Percentiles rank a stretch among this genome's conserved stretches.
These are phyloP conservation scores for Fusarium staphyleae DNA, from an alignment of 2,329 filamentous ascomycete genomes.

Conservation along the genomic window DNA sequence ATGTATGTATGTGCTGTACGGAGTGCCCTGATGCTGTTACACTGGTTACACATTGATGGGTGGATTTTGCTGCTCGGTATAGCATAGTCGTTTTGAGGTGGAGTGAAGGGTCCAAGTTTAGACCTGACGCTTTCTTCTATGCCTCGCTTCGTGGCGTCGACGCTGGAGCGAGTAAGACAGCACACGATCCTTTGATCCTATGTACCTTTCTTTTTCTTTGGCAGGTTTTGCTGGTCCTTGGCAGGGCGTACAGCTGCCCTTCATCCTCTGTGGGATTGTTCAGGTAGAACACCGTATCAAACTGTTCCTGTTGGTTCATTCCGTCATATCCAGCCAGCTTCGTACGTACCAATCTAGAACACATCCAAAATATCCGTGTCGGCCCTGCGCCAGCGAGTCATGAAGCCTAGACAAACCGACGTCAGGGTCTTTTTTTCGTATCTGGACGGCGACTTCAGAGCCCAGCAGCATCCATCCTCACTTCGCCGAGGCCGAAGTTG, in stretches of 20 bases:
- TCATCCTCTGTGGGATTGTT: too few species aligned
- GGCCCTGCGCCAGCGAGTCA: conserved; percentile 22
- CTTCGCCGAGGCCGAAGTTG: conserved; percentile 38
- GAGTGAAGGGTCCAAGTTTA: conserved; percentile 19
- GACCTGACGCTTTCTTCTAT: conserved; percentile 8
- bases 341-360: too few species aligned
- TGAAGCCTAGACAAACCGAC: background rate
- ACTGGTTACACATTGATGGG: conserved; percentile 18
- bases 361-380: conserved; percentile 3
- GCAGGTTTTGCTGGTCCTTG: conserved; percentile 3
- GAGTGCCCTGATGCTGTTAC: conserved; percentile 31
- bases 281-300: too few species aligned
- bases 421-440: conserved; percentile 16
- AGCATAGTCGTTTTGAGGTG: conserved; percentile 5
- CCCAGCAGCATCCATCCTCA: conserved; percentile 22
- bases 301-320: background rate
- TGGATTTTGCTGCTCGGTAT: conserved; percentile 23
- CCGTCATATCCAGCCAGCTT: background rate
- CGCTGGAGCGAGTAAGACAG: conserved; percentile 1
- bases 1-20: conserved; percentile 30
- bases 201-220: background rate
- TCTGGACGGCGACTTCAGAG: conserved; percentile 1
- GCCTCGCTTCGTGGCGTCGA: conserved; percentile 6
- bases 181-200: background rate
- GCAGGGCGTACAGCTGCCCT: too few species aligned